Evolutionary conservation across 495 filamentous ascomycete genomes (phyloP).

Genomic region (Saxophila tyrrhenica): DNA sequence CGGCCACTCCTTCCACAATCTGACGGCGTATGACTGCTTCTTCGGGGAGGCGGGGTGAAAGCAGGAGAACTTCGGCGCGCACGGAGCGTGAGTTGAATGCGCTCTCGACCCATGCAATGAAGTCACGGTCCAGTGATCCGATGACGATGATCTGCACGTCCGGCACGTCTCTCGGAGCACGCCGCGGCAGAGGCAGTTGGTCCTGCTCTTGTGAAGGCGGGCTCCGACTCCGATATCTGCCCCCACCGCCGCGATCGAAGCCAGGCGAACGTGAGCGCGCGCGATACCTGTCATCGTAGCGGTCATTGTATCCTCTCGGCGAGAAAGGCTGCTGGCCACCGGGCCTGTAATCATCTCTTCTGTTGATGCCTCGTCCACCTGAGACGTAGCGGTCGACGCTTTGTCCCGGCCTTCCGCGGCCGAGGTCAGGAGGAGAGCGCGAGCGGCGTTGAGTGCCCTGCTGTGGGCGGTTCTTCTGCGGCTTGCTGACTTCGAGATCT

Average conservation of each 20-base stretch:
- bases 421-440: conserved; percentile 55
- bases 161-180: conserved; percentile 66
- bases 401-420: conserved; percentile 32
- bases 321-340: conserved; percentile 36
- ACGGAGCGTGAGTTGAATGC: conserved; percentile 60
- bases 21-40: conserved; percentile 70
- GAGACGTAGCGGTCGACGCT: conserved; percentile 26
- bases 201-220: conserved; percentile 40
- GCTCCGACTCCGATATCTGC: conserved; percentile 58
- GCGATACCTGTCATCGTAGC: conserved; percentile 41
- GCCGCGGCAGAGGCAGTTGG: conserved; percentile 58
- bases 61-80: conserved; percentile 60
- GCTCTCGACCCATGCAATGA: conserved; percentile 69
- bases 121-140: conserved; percentile 69
- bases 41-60: conserved; percentile 67
- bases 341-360: conserved; percentile 50
- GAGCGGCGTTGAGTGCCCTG: conserved; percentile 43
- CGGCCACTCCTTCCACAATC: conserved; percentile 78
- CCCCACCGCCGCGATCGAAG: conserved; percentile 33
- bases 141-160: conserved; percentile 82
- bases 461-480: conserved; percentile 46
- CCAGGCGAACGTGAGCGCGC: conserved; percentile 41
- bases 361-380: conserved; percentile 8
- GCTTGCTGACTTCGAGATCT: conserved; percentile 93
- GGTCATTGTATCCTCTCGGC: conserved; percentile 47